Base-by-base conservation (phyloP, 2,329 filamentous ascomycete species). In the Cladosporium colombiae region DNA sequence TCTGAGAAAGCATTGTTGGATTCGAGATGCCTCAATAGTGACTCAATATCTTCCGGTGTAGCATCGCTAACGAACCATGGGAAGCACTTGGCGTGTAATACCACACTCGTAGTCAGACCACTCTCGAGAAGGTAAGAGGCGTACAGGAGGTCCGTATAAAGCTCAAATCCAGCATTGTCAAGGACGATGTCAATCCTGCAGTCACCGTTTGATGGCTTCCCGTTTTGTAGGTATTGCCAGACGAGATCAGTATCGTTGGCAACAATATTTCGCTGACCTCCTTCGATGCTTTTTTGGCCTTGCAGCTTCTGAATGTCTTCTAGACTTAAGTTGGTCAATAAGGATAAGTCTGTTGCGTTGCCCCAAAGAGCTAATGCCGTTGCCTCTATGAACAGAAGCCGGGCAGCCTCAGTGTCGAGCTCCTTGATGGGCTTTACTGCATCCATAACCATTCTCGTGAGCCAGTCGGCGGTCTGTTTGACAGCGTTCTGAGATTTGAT, bases 11-110 rank as follows among this genome's bases (percentile, higher is more conserved):
- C 73, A 71, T 89, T 87, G 0, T 95, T 91, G 71, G 88, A 85
- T 7, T 89, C 86, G n/a, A 99, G 85, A 4, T 90, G 91, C 68
- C 86, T 88, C 60, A 99, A 86, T 2, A 98, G 85, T n/a, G 89
- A 88, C 1, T 83, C 84, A 73, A 98, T 97, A 79, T 99, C 95
- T 52, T 82, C 84, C 0, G 94, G 93, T 13, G 97, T 79, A 3
- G 98, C 95, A 74, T 99, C 95, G 0, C 93, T 97, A 57, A 99
- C 95, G 76, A 98, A 99, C 95, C 95, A 99, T 0, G 95, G 95
- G 66, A 99, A 93, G 25, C 88, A 89, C 81, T 99, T 99, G 60
- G 95, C 93, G 74, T 97, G 93, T 11, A 99, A 85, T 21, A 98
- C 89, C 16, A 99, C 84, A 23, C 88, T 88, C 0, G 93, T 97